Conservation (phyloP, 2,329 filamentous ascomycete genomes). For the Hypoxylon sp. region DNA sequence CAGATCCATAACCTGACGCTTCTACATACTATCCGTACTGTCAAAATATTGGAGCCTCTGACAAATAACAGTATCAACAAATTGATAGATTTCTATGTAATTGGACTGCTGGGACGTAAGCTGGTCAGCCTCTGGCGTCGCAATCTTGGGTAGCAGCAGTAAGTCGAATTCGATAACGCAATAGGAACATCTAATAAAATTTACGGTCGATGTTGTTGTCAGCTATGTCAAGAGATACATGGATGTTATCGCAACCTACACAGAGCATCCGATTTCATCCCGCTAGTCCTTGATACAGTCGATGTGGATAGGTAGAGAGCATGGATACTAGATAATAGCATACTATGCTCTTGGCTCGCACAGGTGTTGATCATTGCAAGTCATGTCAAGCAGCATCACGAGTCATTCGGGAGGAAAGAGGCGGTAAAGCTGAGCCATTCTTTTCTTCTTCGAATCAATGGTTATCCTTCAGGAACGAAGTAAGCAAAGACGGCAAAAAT, state of each 20-base stretch:
- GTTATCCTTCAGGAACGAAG: neutral
- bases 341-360: neutral
- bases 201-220: neutral
- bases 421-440: neutral
- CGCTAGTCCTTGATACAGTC: neutral
- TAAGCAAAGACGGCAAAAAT: slow-evolving; percentile 11
- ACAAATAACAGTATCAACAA: too few species aligned
- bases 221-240: too few species aligned
- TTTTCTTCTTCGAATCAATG: neutral
- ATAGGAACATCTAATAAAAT: neutral
- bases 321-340: neutral
- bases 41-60: neutral
- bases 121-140: neutral
- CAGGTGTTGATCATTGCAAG: neutral
- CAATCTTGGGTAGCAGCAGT: neutral
- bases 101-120: too few species aligned
- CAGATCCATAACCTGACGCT: too few species aligned
- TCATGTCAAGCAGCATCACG: slow-evolving; percentile 15
- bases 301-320: neutral
- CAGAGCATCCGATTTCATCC: neutral
- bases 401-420: slow-evolving; percentile 10
- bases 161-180: neutral
- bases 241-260: neutral
- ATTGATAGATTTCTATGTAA: too few species aligned
- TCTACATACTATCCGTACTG: neutral